These are phyloP conservation scores for Phytophthora pisi DNA, from an alignment of 352 stramenopile genomes.

Conservation along the genomic window DNA sequence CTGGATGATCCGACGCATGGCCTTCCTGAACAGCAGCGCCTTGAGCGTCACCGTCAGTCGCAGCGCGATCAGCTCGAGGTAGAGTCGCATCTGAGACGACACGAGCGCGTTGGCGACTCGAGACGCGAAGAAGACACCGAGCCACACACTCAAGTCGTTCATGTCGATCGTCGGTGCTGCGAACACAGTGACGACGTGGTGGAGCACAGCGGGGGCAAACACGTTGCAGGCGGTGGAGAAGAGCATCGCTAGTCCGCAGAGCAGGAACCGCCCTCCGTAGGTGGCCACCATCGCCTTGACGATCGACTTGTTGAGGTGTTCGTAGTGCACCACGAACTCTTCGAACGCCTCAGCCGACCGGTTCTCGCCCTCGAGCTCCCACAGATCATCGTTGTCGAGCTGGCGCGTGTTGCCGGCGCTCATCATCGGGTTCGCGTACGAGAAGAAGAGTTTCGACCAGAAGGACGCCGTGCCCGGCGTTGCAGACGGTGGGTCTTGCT, in stretches of 20 bases:
- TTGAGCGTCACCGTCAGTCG: conserved; percentile 44
- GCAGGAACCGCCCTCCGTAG: conserved; percentile 38
- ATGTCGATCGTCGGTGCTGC: conserved; percentile 31
- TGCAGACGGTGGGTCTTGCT: background rate
- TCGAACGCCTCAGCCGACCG: conserved; percentile 26
- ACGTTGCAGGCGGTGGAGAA: conserved; percentile 40
- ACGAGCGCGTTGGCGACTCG: conserved; percentile 38
- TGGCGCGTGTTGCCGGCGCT: conserved; percentile 46
- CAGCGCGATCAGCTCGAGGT: conserved; percentile 39
- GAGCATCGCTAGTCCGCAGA: conserved; percentile 35
- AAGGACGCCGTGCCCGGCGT: conserved; percentile 16
- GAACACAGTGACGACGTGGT: conserved; percentile 51
- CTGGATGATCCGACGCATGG: conserved; percentile 36
- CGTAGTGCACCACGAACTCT: conserved; percentile 31
- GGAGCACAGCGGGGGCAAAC: conserved; percentile 51
- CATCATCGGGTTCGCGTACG: conserved; percentile 50
- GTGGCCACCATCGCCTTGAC: conserved; percentile 24
- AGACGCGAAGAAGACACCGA: conserved; percentile 52
- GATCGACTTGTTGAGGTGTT: conserved; percentile 29
- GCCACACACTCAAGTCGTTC: conserved; percentile 31
- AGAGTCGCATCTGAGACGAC: conserved; percentile 28
- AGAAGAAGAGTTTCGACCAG: conserved; percentile 45
- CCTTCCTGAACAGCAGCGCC: conserved; percentile 50
- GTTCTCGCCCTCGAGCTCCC: conserved; percentile 44
- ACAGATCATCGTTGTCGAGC: conserved; percentile 52